Evolutionary conservation across 78 protist genomes (phyloP).

Genomic region (Dictyostelium intermedium): DNA sequence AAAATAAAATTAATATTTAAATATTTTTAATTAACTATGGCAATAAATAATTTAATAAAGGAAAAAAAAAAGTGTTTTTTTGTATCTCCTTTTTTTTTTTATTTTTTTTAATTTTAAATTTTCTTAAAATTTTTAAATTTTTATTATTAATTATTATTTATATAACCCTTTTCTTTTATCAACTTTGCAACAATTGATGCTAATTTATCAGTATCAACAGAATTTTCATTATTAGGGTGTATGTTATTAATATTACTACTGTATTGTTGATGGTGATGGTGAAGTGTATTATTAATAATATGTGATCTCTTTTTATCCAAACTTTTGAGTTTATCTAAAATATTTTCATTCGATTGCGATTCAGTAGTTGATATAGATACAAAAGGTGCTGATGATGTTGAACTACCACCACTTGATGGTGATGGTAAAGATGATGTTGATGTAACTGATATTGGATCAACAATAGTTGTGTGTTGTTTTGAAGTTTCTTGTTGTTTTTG

Average conservation of each 20-base stretch:
- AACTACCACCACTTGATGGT: neutral
- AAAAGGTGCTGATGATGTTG: conserved; percentile 6
- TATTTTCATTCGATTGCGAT: conserved; percentile 1
- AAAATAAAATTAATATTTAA: too few species aligned
- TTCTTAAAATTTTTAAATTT: too few species aligned
- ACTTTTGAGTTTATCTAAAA: conserved; percentile 24
- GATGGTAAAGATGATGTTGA: neutral
- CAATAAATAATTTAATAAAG: too few species aligned
- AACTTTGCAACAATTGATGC: conserved; percentile 16
- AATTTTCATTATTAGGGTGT: neutral
- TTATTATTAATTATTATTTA: neutral
- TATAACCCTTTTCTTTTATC: conserved; percentile 15
- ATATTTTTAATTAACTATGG: neutral
- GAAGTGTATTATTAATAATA: neutral
- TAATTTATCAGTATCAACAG: neutral
- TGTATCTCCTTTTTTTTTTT: neutral
- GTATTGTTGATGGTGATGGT: neutral
- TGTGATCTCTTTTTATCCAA: conserved; percentile 10
- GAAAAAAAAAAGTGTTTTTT: too few species aligned
- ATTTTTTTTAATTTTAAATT: neutral
- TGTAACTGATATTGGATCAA: conserved; percentile 2
- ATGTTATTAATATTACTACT: neutral
- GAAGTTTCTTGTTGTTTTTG: neutral
- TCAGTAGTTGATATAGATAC: conserved; percentile 22
- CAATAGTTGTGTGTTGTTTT: neutral